Evolutionary conservation across 495 filamentous ascomycete species (phyloP).

Genomic region (Penicilliopsis zonata): DNA sequence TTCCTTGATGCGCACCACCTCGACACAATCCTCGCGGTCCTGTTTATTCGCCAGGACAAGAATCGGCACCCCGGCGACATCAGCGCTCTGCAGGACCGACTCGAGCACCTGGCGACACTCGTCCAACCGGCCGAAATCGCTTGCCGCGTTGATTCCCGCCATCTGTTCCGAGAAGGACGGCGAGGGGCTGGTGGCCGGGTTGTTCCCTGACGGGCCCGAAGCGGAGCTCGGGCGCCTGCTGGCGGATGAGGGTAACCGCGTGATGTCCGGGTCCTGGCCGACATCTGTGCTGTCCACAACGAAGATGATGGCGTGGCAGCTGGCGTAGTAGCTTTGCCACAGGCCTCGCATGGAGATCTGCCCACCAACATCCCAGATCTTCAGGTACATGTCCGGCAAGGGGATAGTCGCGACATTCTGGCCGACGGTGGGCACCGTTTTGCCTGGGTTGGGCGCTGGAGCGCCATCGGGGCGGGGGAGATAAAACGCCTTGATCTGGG

Average conservation of each 20-base stretch:
- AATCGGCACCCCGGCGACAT: slow-evolving; percentile 82
- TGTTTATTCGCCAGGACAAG: slow-evolving; percentile 95
- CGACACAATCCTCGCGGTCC: slow-evolving; percentile 92
- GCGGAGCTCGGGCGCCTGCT: slow-evolving; percentile 19
- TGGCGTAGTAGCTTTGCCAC: slow-evolving; percentile 91
- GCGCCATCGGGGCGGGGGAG: slow-evolving; percentile 47
- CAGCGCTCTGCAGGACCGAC: slow-evolving; percentile 66
- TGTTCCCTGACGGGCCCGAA: slow-evolving; percentile 11
- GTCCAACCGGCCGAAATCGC: slow-evolving; percentile 55
- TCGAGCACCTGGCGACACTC: slow-evolving; percentile 87
- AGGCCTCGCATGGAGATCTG: slow-evolving; percentile 80
- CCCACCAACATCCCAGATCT: slow-evolving; percentile 97
- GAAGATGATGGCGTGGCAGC: slow-evolving; percentile 93
- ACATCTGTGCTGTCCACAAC: slow-evolving; percentile 91
- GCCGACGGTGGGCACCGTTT: slow-evolving; percentile 91
- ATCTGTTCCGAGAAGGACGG: slow-evolving; percentile 22
- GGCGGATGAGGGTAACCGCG: slow-evolving; percentile 14
- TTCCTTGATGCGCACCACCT: slow-evolving; percentile 95
- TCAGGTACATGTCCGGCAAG: slow-evolving; percentile 85
- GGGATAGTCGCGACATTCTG: slow-evolving; percentile 90
- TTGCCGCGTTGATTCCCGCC: slow-evolving; percentile 30
- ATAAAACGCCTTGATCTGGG: slow-evolving; percentile 85
- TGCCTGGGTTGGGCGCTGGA: slow-evolving; percentile 38
- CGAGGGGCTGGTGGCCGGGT: slow-evolving; percentile 1
- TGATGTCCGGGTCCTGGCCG: slow-evolving; percentile 55